A percentile compares a stretch with the other conserved stretches of the same genome.
These are phyloP conservation scores for Dryadomyces sulphureus DNA, from an alignment of 2,329 filamentous ascomycete species.

Conservation along the genomic window DNA sequence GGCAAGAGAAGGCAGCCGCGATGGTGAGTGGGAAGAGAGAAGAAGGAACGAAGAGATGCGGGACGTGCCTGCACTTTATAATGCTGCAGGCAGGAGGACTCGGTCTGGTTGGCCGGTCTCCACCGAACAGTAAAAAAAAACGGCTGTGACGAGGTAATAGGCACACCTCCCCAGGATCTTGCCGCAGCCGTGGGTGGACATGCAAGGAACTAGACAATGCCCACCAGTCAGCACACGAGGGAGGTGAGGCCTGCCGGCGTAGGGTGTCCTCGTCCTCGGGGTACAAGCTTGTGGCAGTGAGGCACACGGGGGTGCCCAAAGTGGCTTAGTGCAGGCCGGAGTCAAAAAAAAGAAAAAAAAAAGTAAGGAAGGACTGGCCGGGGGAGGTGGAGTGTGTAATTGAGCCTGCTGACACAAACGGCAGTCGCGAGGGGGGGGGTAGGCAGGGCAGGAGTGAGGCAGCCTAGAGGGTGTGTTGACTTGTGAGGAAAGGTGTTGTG, in stretches of 20 bases:
- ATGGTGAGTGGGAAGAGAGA: background rate
- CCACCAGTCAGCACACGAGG: background rate
- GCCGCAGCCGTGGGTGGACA: background rate
- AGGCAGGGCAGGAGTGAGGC: too few species aligned
- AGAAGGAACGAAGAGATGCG: background rate
- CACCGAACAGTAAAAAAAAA: background rate
- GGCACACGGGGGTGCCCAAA: background rate
- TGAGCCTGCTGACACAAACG: background rate
- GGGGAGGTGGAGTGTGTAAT: too few species aligned
- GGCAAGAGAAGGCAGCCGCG: background rate
- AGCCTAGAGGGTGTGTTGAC: background rate
- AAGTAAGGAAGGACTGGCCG: background rate
- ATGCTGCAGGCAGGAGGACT: background rate
- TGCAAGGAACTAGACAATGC: background rate
- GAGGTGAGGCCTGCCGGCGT: background rate
- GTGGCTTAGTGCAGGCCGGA: background rate
- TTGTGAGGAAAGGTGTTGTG: background rate
- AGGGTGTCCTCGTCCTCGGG: too few species aligned
- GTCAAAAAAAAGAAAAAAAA: background rate
- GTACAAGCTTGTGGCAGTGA: background rate
- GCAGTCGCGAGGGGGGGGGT: too few species aligned
- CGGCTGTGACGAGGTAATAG: too few species aligned
- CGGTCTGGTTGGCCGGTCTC: background rate
- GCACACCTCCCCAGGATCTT: background rate
- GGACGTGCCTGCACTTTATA: slow-evolving; percentile 1